A percentile compares a stretch with the other conserved stretches of the same genome.
These are phyloP conservation scores for Pichia kluyveri DNA, from an alignment of 805 yeast species.

Conservation along the genomic window DNA sequence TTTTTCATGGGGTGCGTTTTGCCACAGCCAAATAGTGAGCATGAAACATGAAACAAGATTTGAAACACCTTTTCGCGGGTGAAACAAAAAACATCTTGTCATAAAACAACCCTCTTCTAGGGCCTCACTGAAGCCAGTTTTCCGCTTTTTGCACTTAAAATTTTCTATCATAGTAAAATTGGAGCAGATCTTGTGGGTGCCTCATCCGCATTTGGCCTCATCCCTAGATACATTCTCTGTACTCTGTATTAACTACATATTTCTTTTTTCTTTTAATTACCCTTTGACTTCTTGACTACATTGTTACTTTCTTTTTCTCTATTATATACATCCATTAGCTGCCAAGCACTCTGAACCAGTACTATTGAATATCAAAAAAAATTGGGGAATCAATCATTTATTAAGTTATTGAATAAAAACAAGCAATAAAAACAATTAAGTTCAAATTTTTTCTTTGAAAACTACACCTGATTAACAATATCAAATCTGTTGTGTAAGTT, in stretches of 20 bases:
- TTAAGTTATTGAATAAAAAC: no score
- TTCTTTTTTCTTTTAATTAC: neutral
- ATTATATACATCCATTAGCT: no score
- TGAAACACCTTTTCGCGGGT: neutral
- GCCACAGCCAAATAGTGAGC: no score
- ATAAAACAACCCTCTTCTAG: neutral
- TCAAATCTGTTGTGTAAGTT: neutral
- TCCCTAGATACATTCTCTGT: neutral
- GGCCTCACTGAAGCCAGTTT: neutral
- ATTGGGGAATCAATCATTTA: no score
- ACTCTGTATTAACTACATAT: neutral
- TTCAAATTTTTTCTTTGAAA: neutral
- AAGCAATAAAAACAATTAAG: no score
- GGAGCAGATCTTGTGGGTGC: neutral
- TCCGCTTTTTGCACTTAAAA: neutral
- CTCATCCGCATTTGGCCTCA: neutral
- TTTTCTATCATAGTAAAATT: neutral
- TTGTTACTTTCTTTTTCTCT: neutral
- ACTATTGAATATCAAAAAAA: no score
- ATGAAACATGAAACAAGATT: neutral
- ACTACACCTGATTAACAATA: neutral
- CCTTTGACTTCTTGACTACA: neutral
- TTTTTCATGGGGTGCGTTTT: no score
- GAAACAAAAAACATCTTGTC: neutral
- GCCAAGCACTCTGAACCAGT: no score